Evolutionary conservation across 2,329 filamentous ascomycete genomes (phyloP).

Genomic region (Colletotrichum tanaceti): DNA sequence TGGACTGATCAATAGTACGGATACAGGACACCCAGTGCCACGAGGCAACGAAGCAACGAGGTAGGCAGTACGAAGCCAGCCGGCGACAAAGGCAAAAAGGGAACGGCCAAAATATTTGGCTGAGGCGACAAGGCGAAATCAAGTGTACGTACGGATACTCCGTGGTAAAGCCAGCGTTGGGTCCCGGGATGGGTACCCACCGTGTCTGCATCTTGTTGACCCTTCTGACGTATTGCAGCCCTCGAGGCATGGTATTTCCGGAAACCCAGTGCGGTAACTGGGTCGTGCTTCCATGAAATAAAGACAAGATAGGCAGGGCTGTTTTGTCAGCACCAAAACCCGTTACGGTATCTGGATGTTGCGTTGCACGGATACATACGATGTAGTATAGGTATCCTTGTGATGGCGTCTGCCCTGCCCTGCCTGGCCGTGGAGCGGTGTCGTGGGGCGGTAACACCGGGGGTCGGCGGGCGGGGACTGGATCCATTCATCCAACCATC

Average conservation of each 20-base stretch:
- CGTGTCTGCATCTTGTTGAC: constrained; percentile 4
- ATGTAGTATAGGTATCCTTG: no score
- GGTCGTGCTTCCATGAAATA: constrained; percentile 21
- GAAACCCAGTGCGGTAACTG: constrained; percentile 6
- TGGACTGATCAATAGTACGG: constrained; percentile 22
- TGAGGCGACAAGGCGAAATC: constrained; percentile 2
- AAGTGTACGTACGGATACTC: no score
- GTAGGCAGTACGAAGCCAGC: constrained; percentile 1
- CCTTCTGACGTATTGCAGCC: constrained; percentile 32
- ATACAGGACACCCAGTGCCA: constrained; percentile 18
- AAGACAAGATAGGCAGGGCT: constrained; percentile 8
- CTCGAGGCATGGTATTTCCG: constrained; percentile 14
- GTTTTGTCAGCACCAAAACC: constrained; percentile 25
- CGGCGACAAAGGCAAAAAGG: background rate
- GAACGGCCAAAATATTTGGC: constrained; percentile 11
- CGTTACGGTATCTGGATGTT: background rate
- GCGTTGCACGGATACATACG: no score
- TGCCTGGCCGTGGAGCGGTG: background rate
- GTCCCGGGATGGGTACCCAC: constrained; percentile 13
- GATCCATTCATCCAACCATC: constrained; percentile 19
- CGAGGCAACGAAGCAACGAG: constrained; percentile 13
- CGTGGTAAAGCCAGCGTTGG: background rate
- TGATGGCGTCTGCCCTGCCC: constrained; percentile 1
- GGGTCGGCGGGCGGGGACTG: constrained; percentile 23
- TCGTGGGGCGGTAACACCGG: constrained; percentile 20